Evolutionary conservation across 2,329 filamentous ascomycete species (phyloP), one percentile per base, ranked within the genome.

Genomic region (Fusarium gaditjirri): DNA sequence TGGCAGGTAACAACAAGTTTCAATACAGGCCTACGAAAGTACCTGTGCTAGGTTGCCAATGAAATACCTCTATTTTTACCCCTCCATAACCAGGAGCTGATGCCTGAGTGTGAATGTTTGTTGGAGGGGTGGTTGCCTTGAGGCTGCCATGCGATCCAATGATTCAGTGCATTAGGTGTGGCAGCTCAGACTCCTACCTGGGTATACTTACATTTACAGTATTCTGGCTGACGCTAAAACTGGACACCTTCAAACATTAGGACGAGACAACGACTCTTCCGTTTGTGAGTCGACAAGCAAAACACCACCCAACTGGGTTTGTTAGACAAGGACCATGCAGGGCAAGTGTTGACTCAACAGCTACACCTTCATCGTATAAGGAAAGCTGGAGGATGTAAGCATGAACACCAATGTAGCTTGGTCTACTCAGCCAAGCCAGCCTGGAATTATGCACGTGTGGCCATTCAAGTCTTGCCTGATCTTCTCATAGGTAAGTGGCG

Each of bases 51-150:
- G 33, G 6, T n/a, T 56, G 41, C n/a, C 41, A 35, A 57, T 57
- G 21, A 36, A n/a, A 60, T 35, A 14, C 47, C 27, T 36, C n/a
- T 29, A 41, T 38, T 47, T 31, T 33, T 60, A 38, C 61, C 61
- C 55, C 56, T 61, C 61, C 47, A 31, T 54, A 42, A 55, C 55
- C 19, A 53, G 25, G 21, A 25, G 42, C 53, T 65, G 69, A 72
- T 72, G 69, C 69, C 69, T 72, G 59, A 61, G 65, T 42, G 49
- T 70, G 59, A 58, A 49, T 39, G 54, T 31, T 43, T 23, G n/a
- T 27, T 39, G 44, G 64, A 43, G 41, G 41, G 31, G 50, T 62
- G 70, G 70, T 70, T 72, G 70, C 70, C 69, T 72, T 72, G 70
- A 73, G 70, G 70, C 61, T 67, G 59, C 71, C 42, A 54, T 64